Evolutionary conservation across 75 land plant species (phyloP).

Genomic region (Pinus albicaulis): DNA sequence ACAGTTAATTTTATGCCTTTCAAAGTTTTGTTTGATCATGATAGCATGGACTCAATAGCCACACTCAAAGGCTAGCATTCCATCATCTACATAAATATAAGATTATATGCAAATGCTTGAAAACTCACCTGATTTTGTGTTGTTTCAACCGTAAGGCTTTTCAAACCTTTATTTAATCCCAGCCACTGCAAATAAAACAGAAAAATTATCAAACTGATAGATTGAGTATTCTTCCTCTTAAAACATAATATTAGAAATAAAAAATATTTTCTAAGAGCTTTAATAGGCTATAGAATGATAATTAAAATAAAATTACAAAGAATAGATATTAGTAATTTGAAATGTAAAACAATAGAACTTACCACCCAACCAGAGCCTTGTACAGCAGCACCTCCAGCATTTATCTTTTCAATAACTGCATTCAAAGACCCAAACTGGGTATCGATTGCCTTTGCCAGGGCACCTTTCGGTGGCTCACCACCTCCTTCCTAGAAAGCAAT

Average conservation of each 20-base stretch:
- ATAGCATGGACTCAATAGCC: too few relatives aligned
- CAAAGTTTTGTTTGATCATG: too few relatives aligned
- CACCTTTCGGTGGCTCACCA: constrained; percentile 74
- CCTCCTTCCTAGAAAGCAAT: constrained; percentile 70
- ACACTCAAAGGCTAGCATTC: too few relatives aligned
- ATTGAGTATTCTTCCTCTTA: background rate
- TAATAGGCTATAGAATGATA: background rate
- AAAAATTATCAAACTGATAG: background rate
- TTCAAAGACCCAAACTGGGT: constrained; percentile 76
- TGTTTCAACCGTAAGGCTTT: constrained; percentile 78
- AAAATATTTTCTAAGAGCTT: background rate
- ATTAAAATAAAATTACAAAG: background rate
- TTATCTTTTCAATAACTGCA: constrained; percentile 67
- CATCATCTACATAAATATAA: too few relatives aligned
- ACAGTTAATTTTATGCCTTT: too few relatives aligned
- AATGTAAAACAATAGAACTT: constrained; percentile 15
- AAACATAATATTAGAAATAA: background rate
- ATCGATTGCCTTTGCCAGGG: constrained; percentile 69
- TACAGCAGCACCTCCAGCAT: constrained; percentile 86
- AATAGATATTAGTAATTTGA: background rate
- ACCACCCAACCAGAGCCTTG: constrained; percentile 99
- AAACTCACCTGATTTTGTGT: constrained; percentile 85
- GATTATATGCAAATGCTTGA: background rate
- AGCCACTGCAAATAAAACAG: constrained; percentile 68
- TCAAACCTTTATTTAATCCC: constrained; percentile 74